A percentile compares a stretch with the other conserved stretches of the same genome.
Evolutionary conservation across 148 eudicot species (phyloP).

Genomic region (Spergularia bocconei): DNA sequence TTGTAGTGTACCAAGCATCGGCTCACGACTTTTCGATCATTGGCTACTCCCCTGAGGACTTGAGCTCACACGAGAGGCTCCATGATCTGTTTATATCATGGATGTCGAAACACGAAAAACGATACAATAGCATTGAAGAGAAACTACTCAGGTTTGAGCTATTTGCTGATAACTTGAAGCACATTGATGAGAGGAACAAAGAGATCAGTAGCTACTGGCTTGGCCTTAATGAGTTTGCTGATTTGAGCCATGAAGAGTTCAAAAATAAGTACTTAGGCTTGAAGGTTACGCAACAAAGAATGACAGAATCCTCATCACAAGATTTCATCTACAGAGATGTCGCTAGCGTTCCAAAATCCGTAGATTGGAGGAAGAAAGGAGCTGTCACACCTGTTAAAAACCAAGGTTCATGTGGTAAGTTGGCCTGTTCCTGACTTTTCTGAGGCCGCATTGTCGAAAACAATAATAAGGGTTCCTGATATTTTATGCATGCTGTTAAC

Average conservation of each 20-base stretch:
- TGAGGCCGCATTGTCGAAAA: too few relatives aligned
- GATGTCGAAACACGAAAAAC: constrained; percentile 36
- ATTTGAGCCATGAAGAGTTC: constrained; percentile 56
- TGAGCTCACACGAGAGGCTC: constrained; percentile 26
- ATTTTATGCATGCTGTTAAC: background rate
- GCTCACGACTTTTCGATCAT: constrained; percentile 36
- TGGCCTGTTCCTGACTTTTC: background rate
- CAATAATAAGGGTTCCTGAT: too few relatives aligned
- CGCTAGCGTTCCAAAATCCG: constrained; percentile 35
- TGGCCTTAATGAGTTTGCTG: constrained; percentile 55
- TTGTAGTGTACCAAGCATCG: constrained; percentile 17
- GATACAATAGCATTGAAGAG: constrained; percentile 37
- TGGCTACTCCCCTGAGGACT: constrained; percentile 32
- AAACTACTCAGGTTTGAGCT: constrained; percentile 39
- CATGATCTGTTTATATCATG: constrained; percentile 34
- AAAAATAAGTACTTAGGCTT: constrained; percentile 41
- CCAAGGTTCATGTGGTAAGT: constrained; percentile 63
- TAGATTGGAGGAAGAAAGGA: constrained; percentile 67
- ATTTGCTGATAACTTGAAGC: constrained; percentile 50
- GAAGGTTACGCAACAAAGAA: constrained; percentile 16
- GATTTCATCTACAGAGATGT: constrained; percentile 37
- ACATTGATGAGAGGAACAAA: constrained; percentile 46
- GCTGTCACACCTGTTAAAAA: constrained; percentile 57
- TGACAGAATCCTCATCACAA: constrained; percentile 6
- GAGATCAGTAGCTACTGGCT: constrained; percentile 44